A percentile compares a stretch with the other conserved stretches of the same genome.
Conservation (phyloP, 768 basidiomycete genomes). For the Macrolepiota dolichaula region DNA sequence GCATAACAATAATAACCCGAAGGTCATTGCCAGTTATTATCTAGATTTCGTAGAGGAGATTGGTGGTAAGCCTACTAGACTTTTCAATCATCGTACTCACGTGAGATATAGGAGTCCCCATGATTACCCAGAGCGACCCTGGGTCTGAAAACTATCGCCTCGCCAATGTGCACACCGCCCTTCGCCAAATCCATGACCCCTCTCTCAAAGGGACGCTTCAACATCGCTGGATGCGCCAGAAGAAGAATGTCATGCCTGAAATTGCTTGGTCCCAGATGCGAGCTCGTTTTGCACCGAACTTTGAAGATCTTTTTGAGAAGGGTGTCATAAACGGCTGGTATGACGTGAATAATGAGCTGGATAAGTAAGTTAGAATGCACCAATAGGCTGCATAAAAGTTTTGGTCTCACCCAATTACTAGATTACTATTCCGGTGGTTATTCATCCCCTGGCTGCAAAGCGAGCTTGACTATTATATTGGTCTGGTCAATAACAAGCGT, state of each 20-base stretch:
- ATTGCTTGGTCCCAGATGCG: conserved; percentile 33
- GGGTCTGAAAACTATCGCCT: conserved; percentile 41
- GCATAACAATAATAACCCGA: conserved; percentile 38
- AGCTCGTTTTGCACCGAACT: conserved; percentile 27
- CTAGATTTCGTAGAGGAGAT: conserved; percentile 23
- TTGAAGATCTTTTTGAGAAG: conserved; percentile 28
- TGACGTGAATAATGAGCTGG: conserved; percentile 20
- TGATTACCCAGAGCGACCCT: conserved; percentile 41
- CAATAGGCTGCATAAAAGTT: not conserved
- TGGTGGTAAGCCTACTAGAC: not conserved
- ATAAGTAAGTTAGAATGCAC: conserved; percentile 22
- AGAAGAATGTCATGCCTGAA: conserved; percentile 42
- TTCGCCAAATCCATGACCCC: conserved; percentile 38
- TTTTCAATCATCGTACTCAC: not conserved
- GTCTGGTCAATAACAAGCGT: conserved; percentile 18
- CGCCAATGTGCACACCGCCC: conserved; percentile 39
- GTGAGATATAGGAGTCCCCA: conserved; percentile 26
- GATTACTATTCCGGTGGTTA: conserved; percentile 38
- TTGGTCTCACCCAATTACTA: conserved; percentile 11
- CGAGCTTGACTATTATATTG: conserved; percentile 29
- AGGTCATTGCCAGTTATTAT: conserved; percentile 31
- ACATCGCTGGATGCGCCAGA: conserved; percentile 32
- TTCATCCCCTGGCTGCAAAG: conserved; percentile 37
- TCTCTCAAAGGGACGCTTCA: conserved; percentile 32
- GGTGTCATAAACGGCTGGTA: conserved; percentile 29